Evolutionary conservation across 2,329 filamentous ascomycete species (phyloP).

Genomic region (Alternaria solani): DNA sequence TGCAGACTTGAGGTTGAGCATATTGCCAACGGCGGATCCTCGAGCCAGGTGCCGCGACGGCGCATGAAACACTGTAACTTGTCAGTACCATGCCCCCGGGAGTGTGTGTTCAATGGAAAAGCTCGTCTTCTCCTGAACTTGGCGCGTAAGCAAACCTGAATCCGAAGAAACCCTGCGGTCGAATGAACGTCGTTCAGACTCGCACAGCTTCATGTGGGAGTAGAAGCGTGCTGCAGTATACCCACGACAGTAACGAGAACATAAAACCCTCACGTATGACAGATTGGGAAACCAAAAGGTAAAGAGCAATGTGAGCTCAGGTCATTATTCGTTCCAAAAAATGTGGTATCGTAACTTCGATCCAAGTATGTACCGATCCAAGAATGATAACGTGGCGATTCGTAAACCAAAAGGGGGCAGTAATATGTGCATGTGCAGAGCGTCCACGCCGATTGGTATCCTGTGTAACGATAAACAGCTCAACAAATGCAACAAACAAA

Average conservation of each 20-base stretch:
- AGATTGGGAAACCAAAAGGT: slow-evolving; percentile 16
- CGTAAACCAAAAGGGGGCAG: slow-evolving; percentile 14
- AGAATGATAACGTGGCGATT: slow-evolving; percentile 8
- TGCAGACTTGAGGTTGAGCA: neutral
- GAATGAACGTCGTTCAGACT: neutral
- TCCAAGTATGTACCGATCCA: slow-evolving; percentile 19
- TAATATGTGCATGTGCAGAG: neutral
- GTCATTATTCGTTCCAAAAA: slow-evolving; percentile 34
- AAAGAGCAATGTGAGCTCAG: slow-evolving; percentile 16
- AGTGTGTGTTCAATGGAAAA: neutral
- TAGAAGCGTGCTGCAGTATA: neutral
- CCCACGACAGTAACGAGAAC: neutral
- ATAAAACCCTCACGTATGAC: slow-evolving; percentile 10
- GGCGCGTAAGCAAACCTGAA: slow-evolving; percentile 14
- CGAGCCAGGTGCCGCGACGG: slow-evolving; percentile 4
- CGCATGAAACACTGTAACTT: neutral
- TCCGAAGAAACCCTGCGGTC: neutral
- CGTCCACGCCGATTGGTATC: slow-evolving; percentile 10
- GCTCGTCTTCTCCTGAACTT: neutral
- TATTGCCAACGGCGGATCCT: neutral
- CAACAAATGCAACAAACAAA: slow-evolving; percentile 35
- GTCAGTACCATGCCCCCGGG: neutral
- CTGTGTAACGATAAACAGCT: slow-evolving; percentile 8
- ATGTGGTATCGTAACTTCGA: slow-evolving; percentile 20
- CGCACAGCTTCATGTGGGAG: slow-evolving; percentile 8